Evolutionary conservation across 2,329 filamentous ascomycete species (phyloP).

Genomic region (Fusarium oligoseptatum): DNA sequence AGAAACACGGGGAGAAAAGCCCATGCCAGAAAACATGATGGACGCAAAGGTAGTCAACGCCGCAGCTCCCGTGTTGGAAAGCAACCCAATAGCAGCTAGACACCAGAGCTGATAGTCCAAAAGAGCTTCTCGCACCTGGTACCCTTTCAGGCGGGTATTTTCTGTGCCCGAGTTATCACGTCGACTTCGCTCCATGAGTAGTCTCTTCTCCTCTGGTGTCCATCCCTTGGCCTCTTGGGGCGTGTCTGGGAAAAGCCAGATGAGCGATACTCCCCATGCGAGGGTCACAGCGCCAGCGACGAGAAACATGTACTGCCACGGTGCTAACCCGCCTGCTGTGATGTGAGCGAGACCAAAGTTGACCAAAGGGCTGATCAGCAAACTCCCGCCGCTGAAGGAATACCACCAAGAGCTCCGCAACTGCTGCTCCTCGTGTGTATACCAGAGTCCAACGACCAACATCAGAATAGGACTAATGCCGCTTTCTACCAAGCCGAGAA

Average conservation of each 20-base stretch:
- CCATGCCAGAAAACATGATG: not conserved
- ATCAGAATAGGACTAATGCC: not conserved
- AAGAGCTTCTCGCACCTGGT: not conserved
- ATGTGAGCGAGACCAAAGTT: not conserved
- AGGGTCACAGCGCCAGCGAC: not conserved
- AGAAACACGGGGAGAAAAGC: not conserved
- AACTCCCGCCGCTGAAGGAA: not conserved
- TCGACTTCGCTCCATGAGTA: not conserved
- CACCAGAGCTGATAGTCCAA: not conserved
- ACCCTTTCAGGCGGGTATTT: not conserved
- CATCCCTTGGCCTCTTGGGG: not conserved
- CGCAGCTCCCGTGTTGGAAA: not conserved
- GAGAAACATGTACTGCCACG: not conserved
- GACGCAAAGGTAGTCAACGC: not conserved
- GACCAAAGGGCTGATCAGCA: not conserved
- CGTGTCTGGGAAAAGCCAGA: not conserved
- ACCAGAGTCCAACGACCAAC: not conserved
- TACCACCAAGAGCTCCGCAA: not conserved
- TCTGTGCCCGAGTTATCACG: not conserved
- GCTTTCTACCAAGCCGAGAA: not conserved
- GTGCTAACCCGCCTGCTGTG: not conserved
- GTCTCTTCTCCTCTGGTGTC: not conserved
- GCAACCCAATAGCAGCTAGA: not conserved
- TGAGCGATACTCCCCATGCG: not conserved
- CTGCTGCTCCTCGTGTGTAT: not conserved